phyloP scores from a whole-genome alignment of 495 filamentous ascomycete species.

The Penicillium flavigenum region DNA sequence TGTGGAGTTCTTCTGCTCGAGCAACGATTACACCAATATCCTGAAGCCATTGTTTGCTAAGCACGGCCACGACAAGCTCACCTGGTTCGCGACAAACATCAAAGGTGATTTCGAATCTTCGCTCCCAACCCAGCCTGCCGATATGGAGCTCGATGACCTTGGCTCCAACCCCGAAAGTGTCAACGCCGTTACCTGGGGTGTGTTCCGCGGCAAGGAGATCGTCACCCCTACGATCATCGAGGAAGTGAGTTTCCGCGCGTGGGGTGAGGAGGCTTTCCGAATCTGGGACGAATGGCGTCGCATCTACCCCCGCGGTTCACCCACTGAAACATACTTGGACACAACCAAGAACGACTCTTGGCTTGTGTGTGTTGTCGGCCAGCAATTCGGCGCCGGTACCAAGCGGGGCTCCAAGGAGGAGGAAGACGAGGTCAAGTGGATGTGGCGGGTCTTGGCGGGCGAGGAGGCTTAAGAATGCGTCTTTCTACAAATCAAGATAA shows the following conservation, averaged over 20 bases:
- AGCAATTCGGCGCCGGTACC: slow-evolving; percentile 62
- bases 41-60: slow-evolving; percentile 61
- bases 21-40: slow-evolving; percentile 59
- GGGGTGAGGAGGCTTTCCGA: slow-evolving; percentile 92
- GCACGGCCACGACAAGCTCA: slow-evolving; percentile 61
- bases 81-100: slow-evolving; percentile 81
- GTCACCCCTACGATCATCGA: slow-evolving; percentile 97
- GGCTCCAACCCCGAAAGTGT: slow-evolving; percentile 54
- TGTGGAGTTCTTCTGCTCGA: slow-evolving; percentile 88
- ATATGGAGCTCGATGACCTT: slow-evolving; percentile 37
- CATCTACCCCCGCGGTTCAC: slow-evolving; percentile 68
- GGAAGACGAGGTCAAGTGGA: slow-evolving; percentile 43
- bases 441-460: slow-evolving; percentile 44
- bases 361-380: slow-evolving; percentile 90
- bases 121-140: slow-evolving; percentile 35
- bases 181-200: slow-evolving; percentile 96
- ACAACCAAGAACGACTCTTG: slow-evolving; percentile 66
- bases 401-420: slow-evolving; percentile 44
- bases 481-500: neutral
- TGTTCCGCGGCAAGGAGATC: slow-evolving; percentile 95
- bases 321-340: slow-evolving; percentile 68
- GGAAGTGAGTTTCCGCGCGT: slow-evolving; percentile 89
- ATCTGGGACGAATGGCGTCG: slow-evolving; percentile 94
- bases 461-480: slow-evolving; percentile 19
- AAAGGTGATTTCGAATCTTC: slow-evolving; percentile 70